These are phyloP conservation scores for Rhodotorula babjevae DNA, from an alignment of 768 basidiomycete species.

Conservation along the genomic window DNA sequence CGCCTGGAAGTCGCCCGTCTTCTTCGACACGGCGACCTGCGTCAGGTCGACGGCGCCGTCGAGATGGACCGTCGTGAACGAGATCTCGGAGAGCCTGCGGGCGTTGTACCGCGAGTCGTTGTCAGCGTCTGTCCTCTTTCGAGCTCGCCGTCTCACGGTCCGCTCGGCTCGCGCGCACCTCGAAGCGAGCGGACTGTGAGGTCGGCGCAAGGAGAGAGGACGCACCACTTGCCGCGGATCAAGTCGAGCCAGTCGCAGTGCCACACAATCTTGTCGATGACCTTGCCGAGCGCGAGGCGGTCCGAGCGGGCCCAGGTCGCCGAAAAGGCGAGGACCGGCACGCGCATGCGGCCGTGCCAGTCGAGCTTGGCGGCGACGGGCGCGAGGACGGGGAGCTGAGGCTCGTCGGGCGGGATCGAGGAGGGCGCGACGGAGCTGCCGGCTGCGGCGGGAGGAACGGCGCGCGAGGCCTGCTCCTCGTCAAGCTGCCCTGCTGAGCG, in stretches of 20 bases:
- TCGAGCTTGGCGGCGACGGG: conserved; percentile 13
- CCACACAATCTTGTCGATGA: conserved; percentile 87
- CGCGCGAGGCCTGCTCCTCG: no score
- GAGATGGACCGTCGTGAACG: conserved; percentile 75
- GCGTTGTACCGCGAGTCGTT: no score
- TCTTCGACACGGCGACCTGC: conserved; percentile 61
- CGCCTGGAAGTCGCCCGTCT: conserved; percentile 75
- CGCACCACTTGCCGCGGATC: conserved; percentile 82
- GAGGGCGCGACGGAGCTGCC: background rate
- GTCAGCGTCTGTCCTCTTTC: no score
- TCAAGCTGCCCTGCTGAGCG: no score
- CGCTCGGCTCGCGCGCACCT: no score
- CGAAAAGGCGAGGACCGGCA: conserved; percentile 88
- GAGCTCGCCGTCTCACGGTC: no score
- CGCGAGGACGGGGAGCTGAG: background rate
- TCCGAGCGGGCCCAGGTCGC: conserved; percentile 93
- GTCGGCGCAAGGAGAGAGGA: background rate
- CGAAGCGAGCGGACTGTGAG: no score
- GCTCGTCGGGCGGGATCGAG: background rate
- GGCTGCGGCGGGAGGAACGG: background rate
- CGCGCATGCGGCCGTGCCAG: conserved; percentile 38
- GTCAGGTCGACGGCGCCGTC: conserved; percentile 59
- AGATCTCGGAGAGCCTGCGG: conserved; percentile 74
- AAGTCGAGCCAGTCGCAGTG: conserved; percentile 85
- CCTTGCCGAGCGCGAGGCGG: conserved; percentile 75